Base-by-base conservation (phyloP, 225 moss, liverwort and hornwort genomes). In the Climacium dendroides region DNA sequence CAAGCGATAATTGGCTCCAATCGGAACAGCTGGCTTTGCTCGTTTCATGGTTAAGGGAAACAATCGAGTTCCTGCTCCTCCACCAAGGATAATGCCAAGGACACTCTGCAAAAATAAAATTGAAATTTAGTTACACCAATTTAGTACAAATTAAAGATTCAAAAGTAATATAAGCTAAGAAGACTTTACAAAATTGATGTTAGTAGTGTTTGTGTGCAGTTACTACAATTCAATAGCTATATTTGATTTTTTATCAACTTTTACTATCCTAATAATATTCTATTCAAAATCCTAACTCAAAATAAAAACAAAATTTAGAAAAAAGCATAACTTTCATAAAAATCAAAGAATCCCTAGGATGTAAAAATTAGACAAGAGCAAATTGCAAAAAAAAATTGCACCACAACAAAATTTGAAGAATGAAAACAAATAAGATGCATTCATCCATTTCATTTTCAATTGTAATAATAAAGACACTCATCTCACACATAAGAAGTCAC, bases 41-140 rank as follows among this genome's bases (percentile, higher is more conserved):
- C 95, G 91, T 91, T 95, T 97, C 89, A 95, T 96, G 23, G 96
- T 96, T 39, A 97, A 91, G 1, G 96, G 96, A 86, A 96, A 97
- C 66, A 96, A 89, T 24, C 95, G 95, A 37, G 92, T 91, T 65
- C 96, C 95, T 60, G 87, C 94, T 88, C 97, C 95, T 67, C 96
- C 95, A 79, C 95, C 96, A 84, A 97, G 93, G 41, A 97, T 96
- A 62, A 97, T 97, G 45, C 95, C 95, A 80, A 97, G 80, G 25
- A 96, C 95, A 78, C 93, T 95, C 83, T 91, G 83, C n/a, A 86
- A 13, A 50, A 72, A 74, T 64, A 6, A 35, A 22, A 81, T n/a
- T 22, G 26, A 83, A 58, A 63, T 50, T 53, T 8, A 7, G 32
- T 53, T 4, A 63, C 7, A 19, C 37, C 18, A 50, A 82, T 48